These are phyloP conservation scores for Picochlorum sp. DNA, from an alignment of 139 green algal species.

Conservation along the genomic window DNA sequence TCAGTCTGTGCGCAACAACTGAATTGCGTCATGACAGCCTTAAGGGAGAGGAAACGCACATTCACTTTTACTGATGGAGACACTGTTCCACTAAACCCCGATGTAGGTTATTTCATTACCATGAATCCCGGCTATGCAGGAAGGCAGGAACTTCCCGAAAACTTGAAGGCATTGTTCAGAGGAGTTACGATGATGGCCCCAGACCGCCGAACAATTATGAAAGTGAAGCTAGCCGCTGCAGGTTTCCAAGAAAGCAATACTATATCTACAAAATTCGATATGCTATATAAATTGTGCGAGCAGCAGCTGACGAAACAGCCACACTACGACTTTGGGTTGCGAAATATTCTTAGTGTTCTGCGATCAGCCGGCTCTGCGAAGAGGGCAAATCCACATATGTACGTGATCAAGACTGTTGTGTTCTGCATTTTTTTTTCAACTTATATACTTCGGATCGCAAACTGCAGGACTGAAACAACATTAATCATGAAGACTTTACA, in stretches of 20 bases:
- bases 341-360: constrained; percentile 90
- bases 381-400: constrained; percentile 69
- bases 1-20: constrained; percentile 92
- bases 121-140: constrained; percentile 94
- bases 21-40: constrained; percentile 85
- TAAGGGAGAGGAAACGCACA: constrained; percentile 79
- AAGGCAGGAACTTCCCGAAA: constrained; percentile 92
- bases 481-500: constrained; percentile 78
- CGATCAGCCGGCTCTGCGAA: constrained; percentile 82
- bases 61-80: constrained; percentile 93
- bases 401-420: constrained; percentile 23
- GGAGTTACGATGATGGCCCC: constrained; percentile 98
- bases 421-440: constrained; percentile 20
- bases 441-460: background rate
- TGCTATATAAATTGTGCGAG: constrained; percentile 94
- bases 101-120: constrained; percentile 96
- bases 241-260: constrained; percentile 92
- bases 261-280: constrained; percentile 92
- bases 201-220: constrained; percentile 95
- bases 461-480: constrained; percentile 38
- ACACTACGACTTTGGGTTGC: constrained; percentile 96
- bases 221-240: constrained; percentile 88
- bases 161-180: constrained; percentile 94
- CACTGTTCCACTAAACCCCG: constrained; percentile 69
- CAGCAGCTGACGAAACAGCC: constrained; percentile 95